These are phyloP conservation scores for Paramarasmius palmivorus DNA, from an alignment of 1,284 basidiomycete species.

Conservation along the genomic window DNA sequence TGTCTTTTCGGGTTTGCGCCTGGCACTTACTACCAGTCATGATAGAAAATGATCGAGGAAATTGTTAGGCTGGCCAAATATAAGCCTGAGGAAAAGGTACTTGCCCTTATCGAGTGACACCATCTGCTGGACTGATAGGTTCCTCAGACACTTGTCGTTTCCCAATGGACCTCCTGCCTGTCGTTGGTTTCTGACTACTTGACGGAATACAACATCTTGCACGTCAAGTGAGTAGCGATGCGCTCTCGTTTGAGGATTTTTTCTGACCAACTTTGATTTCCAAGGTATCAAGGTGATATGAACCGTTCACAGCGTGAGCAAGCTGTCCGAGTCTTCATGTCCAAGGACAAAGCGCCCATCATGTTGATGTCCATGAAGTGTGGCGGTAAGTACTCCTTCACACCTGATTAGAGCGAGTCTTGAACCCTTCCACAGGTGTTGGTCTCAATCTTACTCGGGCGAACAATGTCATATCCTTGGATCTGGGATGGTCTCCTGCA, in stretches of 20 bases:
- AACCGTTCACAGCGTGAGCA: constrained; percentile 45
- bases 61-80: constrained; percentile 39
- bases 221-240: constrained; percentile 47
- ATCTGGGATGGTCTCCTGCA: constrained; percentile 62
- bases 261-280: too few species aligned
- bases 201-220: constrained; percentile 43
- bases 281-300: constrained; percentile 64
- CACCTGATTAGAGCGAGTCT: background rate
- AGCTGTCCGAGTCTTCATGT: constrained; percentile 57
- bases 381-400: constrained; percentile 39
- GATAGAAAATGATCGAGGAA: constrained; percentile 56
- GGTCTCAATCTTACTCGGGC: constrained; percentile 61
- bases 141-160: constrained; percentile 52
- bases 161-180: constrained; percentile 62
- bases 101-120: constrained; percentile 1
- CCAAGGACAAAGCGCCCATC: constrained; percentile 49
- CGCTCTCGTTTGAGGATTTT: background rate
- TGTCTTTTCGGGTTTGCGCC: background rate
- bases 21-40: constrained; percentile 3
- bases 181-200: constrained; percentile 57
- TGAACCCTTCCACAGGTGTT: constrained; percentile 32
- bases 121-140: background rate
- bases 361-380: constrained; percentile 65
- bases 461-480: constrained; percentile 63
- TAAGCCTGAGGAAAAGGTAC: constrained; percentile 59